Evolutionary conservation across 495 filamentous ascomycete genomes (phyloP), one percentile per base, ranked within the genome.

Genomic region (Physcia stellaris): DNA sequence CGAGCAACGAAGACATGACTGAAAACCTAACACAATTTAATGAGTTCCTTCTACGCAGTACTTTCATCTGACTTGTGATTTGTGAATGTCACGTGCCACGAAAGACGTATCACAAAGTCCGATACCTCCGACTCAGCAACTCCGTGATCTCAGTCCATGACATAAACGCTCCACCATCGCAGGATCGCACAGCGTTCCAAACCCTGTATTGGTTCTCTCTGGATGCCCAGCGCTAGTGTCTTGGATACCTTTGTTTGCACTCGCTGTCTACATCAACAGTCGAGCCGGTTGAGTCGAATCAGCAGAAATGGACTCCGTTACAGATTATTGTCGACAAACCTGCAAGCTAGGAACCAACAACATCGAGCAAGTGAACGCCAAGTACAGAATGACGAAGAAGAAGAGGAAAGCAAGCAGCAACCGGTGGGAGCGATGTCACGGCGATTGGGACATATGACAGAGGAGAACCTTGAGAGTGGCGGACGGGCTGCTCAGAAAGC

Each of bases 401-500:
- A 7, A 13, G 9, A 28, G 13, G 26, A 28, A 28, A 28, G 9
- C 26, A 34, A 58, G 34, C 46, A 52, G 18, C 44, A 61, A 39
- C 16, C 24, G 1, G 15, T 40, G 24, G 74, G 83, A 2, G 71
- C 83, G 15, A 80, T 94, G 81, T 67, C 75, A 3, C 66, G 79
- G 24, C 73, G 83, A 18, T 66, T 94, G 20, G 63, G 75, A 29
- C 67, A 84, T 53, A 82, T 90, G 54, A 87, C 81, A 21, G 85
- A 93, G 54, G 79, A 90, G 36, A 70, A 68, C 4, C 60, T 94
- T 18, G 62, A 86, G 19, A 72, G 71, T 41, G 82, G 79, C 13
- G 79, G 83, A 17, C 69, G 71, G 42, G 72, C 77, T 29, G 79
- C 83, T 26, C 68, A 62, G 31, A 79, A 77, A 50, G 82, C 80